phyloP scores from a whole-genome alignment of 2,329 filamentous ascomycete genomes.

The Didymellaceae sp. region DNA sequence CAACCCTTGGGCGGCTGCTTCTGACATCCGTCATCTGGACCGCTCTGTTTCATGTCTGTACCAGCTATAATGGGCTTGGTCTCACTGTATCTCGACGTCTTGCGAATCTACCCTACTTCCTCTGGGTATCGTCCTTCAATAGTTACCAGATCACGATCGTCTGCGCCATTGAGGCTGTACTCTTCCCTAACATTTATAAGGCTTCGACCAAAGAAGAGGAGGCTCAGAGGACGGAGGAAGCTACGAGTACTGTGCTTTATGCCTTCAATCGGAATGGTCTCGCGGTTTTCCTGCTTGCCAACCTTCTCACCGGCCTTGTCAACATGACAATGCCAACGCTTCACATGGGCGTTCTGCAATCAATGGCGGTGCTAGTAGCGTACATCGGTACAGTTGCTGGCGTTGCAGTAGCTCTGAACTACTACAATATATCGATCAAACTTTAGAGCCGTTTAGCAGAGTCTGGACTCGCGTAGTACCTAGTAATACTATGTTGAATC shows the following conservation, averaged over 20 bases:
- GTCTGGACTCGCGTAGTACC: no score
- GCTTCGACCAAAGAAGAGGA: conserved; percentile 63
- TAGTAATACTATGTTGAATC: no score
- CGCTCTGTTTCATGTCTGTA: conserved; percentile 71
- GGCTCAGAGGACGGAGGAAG: conserved; percentile 66
- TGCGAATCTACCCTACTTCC: conserved; percentile 90
- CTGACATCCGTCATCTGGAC: conserved; percentile 73
- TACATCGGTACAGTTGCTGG: conserved; percentile 74
- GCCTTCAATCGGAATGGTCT: conserved; percentile 91
- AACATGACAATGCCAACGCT: conserved; percentile 88
- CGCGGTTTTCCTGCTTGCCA: conserved; percentile 83
- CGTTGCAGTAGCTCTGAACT: conserved; percentile 71
- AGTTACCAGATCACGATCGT: conserved; percentile 80
- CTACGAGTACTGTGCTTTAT: conserved; percentile 80
- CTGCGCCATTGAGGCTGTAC: conserved; percentile 75
- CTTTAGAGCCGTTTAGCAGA: no score
- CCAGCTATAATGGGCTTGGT: conserved; percentile 69
- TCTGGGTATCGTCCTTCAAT: conserved; percentile 95
- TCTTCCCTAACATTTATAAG: conserved; percentile 76
- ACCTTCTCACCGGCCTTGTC: conserved; percentile 85
- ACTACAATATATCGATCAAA: conserved; percentile 72
- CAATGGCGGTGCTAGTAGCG: conserved; percentile 76
- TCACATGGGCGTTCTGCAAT: conserved; percentile 66
- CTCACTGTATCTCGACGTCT: conserved; percentile 82
- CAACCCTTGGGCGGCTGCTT: conserved; percentile 68